Percentiles rank a stretch among this genome's conserved stretches.
Conservation (phyloP, 2,329 filamentous ascomycete species). For the Boeremia exigua region DNA sequence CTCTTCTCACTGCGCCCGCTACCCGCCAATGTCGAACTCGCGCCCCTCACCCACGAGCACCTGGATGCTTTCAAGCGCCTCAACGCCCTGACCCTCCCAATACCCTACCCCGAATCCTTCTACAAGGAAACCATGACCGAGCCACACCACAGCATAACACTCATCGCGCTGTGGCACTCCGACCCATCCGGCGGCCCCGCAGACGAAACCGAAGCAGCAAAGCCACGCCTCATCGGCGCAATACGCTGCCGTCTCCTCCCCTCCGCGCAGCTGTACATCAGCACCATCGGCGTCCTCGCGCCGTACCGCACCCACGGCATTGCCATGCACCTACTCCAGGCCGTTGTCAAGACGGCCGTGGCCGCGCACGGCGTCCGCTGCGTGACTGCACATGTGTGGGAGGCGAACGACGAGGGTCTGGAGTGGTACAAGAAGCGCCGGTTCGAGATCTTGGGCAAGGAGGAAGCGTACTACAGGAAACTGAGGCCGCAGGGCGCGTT, state of each 20-base stretch:
- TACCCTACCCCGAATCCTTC: conserved; percentile 66
- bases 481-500: conserved; percentile 63
- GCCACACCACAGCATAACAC: conserved; percentile 59
- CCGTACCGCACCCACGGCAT: conserved; percentile 65
- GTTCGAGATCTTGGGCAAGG: conserved; percentile 59
- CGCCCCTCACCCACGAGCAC: conserved; percentile 59
- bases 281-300: conserved; percentile 64
- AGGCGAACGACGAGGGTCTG: conserved; percentile 64
- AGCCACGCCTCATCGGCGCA: conserved; percentile 52
- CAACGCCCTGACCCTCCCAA: conserved; percentile 64
- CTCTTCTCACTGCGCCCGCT: conserved; percentile 43
- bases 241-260: conserved; percentile 55
- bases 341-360: conserved; percentile 55
- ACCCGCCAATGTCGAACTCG: conserved; percentile 59
- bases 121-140: conserved; percentile 66
- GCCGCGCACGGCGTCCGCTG: conserved; percentile 57
- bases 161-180: conserved; percentile 63
- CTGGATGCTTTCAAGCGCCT: conserved; percentile 64
- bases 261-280: conserved; percentile 62
- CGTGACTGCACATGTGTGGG: conserved; percentile 69
- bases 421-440: conserved; percentile 66
- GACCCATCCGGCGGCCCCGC: too few species aligned
- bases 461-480: conserved; percentile 65
- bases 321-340: conserved; percentile 60
- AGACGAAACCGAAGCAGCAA: conserved; percentile 14